Conservation (phyloP, 2,329 filamentous ascomycete species). For the Chaetomiaceae sp. region DNA sequence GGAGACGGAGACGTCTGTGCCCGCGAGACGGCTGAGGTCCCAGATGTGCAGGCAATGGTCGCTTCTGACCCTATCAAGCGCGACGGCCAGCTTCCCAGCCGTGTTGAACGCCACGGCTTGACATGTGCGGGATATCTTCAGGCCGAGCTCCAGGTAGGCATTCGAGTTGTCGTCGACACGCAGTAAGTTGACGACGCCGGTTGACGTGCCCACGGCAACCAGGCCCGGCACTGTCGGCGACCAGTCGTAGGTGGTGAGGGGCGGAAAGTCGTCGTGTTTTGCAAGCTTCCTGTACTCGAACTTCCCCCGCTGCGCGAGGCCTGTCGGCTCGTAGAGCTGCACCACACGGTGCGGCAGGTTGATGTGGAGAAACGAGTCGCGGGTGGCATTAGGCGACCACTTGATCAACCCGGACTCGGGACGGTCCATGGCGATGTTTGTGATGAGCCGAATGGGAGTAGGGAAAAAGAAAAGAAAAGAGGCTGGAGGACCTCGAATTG, state of each 20-base stretch:
- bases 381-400: slow-evolving; percentile 58
- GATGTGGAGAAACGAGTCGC: slow-evolving; percentile 61
- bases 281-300: slow-evolving; percentile 57
- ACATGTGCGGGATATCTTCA: slow-evolving; percentile 72
- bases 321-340: slow-evolving; percentile 59
- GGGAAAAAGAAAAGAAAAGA: not conserved
- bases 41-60: slow-evolving; percentile 80
- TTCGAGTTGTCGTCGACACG: slow-evolving; percentile 67
- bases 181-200: slow-evolving; percentile 70
- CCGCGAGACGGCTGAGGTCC: slow-evolving; percentile 63
- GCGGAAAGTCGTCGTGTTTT: slow-evolving; percentile 59
- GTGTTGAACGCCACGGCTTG: slow-evolving; percentile 79
- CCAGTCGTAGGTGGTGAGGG: slow-evolving; percentile 64
- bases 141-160: slow-evolving; percentile 59
- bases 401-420: slow-evolving; percentile 60
- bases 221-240: slow-evolving; percentile 59
- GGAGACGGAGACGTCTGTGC: slow-evolving; percentile 38
- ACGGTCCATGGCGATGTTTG: slow-evolving; percentile 43
- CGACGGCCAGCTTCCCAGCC: slow-evolving; percentile 67
- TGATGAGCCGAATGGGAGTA: not conserved
- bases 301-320: slow-evolving; percentile 50
- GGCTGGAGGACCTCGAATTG: slow-evolving; percentile 5
- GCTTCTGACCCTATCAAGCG: slow-evolving; percentile 74
- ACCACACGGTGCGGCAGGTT: slow-evolving; percentile 60
- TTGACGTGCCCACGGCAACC: slow-evolving; percentile 69